Base-by-base conservation (phyloP, 768 basidiomycete genomes). In the Agrocybe chaxingu region DNA sequence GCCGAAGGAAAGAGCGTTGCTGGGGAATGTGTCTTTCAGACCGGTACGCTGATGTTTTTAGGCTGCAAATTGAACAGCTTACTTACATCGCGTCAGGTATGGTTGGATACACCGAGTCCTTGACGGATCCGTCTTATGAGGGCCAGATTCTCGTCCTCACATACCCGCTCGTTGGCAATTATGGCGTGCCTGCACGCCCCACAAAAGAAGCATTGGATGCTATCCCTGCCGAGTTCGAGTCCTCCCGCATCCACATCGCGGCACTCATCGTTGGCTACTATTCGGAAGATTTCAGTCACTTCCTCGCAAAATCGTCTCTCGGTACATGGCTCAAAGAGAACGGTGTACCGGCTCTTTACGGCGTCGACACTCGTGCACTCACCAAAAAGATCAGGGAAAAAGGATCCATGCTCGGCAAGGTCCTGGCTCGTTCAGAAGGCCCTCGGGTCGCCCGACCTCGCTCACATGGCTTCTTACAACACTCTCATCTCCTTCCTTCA, bases 1-100 rank as follows among this genome's bases (percentile, higher is more conserved):
- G 93, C 92, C 3, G 80, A 92, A 60, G 82, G 79, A 41, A 95
- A 92, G 71, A 94, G 91, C 63, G 78, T 96, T 31, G 80, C 96
- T 12, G 97, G 97, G 60, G 97, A 99, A 81, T 98, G 97, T 69
- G 97, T 99, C 63, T 99, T 99, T 74, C 96, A 98, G 75, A 99
- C 97, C 36, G 97, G 97, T 95, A 63, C 66, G 87, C 62, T 38
- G 19, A n/a, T 16, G 7, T 18, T 42, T 50, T 48, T 42, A 19
- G 51, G 36, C 12, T 48, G n/a, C 44, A 38, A 13, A 30, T 41
- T 46, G 40, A 42, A 42, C 45, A 45, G 50, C 57, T 57, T 51
- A 62, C 52, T 39, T 40, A 18, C 40, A 55, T 47, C 13, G 41
- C 8, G 50, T n/a, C 62, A 99, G 97, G 97, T 49, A 98, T 99